A percentile compares a stretch with the other conserved stretches of the same genome.
Conservation (phyloP, 495 filamentous ascomycete genomes). For the Xylaria curta region DNA sequence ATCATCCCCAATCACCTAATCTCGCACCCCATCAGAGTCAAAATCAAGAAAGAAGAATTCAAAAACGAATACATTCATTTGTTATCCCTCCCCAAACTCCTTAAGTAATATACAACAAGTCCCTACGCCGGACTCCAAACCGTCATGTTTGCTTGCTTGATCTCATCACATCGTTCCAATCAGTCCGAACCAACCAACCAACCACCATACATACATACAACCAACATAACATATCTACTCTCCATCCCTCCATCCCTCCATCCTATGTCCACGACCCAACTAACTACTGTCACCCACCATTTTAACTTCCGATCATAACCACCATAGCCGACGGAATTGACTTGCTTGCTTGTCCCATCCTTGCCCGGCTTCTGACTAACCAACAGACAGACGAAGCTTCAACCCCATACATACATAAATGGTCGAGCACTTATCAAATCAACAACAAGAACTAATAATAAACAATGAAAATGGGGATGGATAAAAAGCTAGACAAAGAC, state of each 20-base stretch:
- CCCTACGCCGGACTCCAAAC: conserved; percentile 20
- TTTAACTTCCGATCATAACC: background rate
- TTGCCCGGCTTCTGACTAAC: background rate
- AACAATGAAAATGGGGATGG: background rate
- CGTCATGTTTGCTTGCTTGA: conserved; percentile 21
- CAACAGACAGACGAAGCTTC: background rate
- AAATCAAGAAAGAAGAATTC: background rate
- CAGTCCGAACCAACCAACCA: no score
- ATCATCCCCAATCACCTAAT: background rate
- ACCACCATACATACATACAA: background rate
- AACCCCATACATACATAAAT: background rate
- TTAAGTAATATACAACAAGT: conserved; percentile 6
- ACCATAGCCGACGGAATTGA: background rate
- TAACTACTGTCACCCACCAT: background rate
- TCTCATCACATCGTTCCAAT: conserved; percentile 22
- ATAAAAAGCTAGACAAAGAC: background rate
- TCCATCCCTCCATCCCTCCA: no score
- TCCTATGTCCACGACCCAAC: background rate
- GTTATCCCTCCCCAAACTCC: background rate
- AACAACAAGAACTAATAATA: background rate
- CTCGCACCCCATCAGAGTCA: background rate
- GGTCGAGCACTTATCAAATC: background rate
- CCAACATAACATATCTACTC: background rate
- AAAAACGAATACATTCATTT: background rate
- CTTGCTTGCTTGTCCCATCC: no score